Percentiles rank a stretch among this genome's conserved stretches.
Conservation (phyloP, 2,329 filamentous ascomycete species). For the Calonectria ilicicola region DNA sequence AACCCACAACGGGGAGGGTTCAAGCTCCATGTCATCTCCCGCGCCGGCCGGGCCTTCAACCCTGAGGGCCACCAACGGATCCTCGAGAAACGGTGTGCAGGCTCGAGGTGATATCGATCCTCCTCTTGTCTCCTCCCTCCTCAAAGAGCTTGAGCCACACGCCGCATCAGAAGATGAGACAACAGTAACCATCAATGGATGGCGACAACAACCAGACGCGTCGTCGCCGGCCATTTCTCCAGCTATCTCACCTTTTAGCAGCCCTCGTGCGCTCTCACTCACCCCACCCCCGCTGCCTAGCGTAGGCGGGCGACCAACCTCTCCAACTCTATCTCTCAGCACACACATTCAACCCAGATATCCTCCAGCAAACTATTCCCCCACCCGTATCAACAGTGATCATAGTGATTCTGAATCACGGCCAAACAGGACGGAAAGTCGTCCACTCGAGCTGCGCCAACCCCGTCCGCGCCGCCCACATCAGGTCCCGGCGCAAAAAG, state of each 20-base stretch:
- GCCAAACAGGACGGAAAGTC: conserved; percentile 41
- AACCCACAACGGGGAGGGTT: conserved; percentile 59
- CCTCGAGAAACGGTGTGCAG: conserved; percentile 7
- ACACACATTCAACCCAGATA: conserved; percentile 80
- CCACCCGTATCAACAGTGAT: conserved; percentile 46
- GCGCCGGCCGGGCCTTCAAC: conserved; percentile 46
- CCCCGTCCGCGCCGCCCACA: conserved; percentile 62
- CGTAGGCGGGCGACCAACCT: conserved; percentile 67
- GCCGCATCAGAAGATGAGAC: conserved; percentile 68
- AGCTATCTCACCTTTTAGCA: conserved; percentile 73
- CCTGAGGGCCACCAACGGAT: conserved; percentile 33
- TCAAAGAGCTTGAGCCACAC: conserved; percentile 86
- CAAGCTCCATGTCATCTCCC: conserved; percentile 54
- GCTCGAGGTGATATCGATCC: conserved; percentile 63
- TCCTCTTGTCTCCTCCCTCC: conserved; percentile 86
- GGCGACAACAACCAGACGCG: conserved; percentile 49
- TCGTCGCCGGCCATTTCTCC: conserved; percentile 77
- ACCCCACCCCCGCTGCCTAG: conserved; percentile 76
- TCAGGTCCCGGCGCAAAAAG: conserved; percentile 58
- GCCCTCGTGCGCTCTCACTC: conserved; percentile 74
- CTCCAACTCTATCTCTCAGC: conserved; percentile 74
- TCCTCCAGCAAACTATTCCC: conserved; percentile 80
- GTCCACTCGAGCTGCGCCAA: conserved; percentile 63
- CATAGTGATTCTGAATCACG: conserved; percentile 38
- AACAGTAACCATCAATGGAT: conserved; percentile 38